phyloP scores from a whole-genome alignment of 2,329 filamentous ascomycete genomes.

The Paraconiothyrium sp. region DNA sequence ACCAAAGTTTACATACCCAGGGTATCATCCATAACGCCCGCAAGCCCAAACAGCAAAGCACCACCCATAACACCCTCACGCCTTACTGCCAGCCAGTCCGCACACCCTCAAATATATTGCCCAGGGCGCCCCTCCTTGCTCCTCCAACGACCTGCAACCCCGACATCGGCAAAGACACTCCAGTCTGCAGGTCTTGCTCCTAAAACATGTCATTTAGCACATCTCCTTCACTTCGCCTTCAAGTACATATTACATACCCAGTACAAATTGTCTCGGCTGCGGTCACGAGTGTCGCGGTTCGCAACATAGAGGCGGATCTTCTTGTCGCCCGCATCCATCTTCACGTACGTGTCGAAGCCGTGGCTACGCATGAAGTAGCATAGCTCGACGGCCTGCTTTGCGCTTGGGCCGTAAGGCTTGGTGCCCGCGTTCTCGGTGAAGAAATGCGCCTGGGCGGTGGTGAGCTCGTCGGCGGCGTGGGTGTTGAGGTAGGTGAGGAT shows the following conservation, averaged over 20 bases:
- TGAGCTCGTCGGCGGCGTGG: slow-evolving; percentile 26
- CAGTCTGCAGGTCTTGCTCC: slow-evolving; percentile 4
- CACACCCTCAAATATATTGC: neutral
- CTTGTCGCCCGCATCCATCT: slow-evolving; percentile 14
- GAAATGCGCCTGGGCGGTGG: slow-evolving; percentile 17
- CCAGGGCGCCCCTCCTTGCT: neutral
- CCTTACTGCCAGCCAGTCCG: neutral
- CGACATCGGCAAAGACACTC: neutral
- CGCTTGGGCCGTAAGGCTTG: slow-evolving; percentile 13
- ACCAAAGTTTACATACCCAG: neutral
- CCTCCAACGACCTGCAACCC: neutral
- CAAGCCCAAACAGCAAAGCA: neutral
- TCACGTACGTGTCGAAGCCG: slow-evolving; percentile 33
- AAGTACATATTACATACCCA: slow-evolving; percentile 21
- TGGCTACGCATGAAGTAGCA: slow-evolving; percentile 46
- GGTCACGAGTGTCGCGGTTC: slow-evolving; percentile 15
- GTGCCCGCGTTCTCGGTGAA: slow-evolving; percentile 29
- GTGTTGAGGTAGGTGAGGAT: slow-evolving; percentile 25
- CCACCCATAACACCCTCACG: neutral
- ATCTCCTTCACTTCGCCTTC: neutral
- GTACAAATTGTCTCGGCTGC: slow-evolving; percentile 24
- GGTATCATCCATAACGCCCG: neutral
- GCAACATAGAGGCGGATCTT: slow-evolving; percentile 27
- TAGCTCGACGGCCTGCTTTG: slow-evolving; percentile 32
- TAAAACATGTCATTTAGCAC: neutral